phyloP scores from a whole-genome alignment of 164 flowering plant genomes.

The Magnolia kwangsiensis region DNA sequence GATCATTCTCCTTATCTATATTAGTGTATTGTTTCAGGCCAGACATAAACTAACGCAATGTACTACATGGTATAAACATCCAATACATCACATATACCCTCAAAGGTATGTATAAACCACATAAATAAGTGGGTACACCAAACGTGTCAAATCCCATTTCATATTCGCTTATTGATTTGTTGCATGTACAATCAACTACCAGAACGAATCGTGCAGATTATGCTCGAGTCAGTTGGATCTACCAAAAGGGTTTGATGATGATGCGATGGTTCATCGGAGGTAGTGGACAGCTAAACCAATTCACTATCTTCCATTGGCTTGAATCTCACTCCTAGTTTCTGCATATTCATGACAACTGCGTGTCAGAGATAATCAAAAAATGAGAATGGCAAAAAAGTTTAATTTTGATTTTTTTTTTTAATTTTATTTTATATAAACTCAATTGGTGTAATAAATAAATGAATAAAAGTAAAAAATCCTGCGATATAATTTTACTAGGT shows the following conservation, averaged over 20 bases:
- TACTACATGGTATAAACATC: not conserved
- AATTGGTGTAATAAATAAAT: no score
- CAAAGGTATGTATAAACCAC: not conserved
- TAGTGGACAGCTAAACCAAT: not conserved
- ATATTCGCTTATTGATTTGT: not conserved
- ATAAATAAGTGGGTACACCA: no score
- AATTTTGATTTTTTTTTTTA: no score
- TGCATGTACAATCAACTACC: not conserved
- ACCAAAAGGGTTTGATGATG: not conserved
- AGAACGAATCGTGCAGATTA: not conserved
- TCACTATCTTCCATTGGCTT: not conserved
- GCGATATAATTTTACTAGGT: no score
- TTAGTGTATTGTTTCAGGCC: no score
- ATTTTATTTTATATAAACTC: no score
- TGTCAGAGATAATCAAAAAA: not conserved
- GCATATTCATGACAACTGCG: not conserved
- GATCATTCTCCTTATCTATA: no score
- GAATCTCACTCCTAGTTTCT: conserved; percentile 1
- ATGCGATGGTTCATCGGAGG: not conserved
- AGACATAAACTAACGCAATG: no score
- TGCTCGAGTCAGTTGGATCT: not conserved
- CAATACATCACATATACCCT: not conserved
- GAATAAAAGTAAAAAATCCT: no score
- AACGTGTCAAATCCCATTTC: not conserved
- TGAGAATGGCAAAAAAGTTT: no score